These are phyloP conservation scores for Celoporthe dispersa DNA, from an alignment of 2,329 filamentous ascomycete genomes.

Conservation along the genomic window DNA sequence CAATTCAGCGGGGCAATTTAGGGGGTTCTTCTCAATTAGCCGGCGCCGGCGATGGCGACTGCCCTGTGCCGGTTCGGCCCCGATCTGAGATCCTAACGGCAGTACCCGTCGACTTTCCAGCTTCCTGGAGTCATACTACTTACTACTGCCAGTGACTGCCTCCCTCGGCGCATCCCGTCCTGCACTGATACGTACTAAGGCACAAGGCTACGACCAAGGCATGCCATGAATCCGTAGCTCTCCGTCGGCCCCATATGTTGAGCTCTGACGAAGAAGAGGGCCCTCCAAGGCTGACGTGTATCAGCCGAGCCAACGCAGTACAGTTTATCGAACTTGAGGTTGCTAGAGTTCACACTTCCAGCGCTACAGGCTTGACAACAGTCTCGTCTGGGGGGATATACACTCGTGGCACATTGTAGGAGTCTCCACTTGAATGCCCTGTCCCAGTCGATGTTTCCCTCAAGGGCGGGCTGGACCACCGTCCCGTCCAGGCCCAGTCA, in stretches of 20 bases:
- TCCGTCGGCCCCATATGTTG: no score
- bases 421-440: neutral
- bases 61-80: neutral
- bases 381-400: neutral
- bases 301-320: neutral
- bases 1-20: neutral
- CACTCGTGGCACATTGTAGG: no score
- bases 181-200: neutral
- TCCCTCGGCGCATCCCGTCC: neutral
- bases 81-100: neutral
- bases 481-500: neutral
- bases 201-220: neutral
- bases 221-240: neutral
- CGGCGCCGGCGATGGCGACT: neutral
- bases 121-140: neutral
- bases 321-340: neutral
- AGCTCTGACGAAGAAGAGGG: neutral
- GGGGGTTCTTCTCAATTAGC: neutral
- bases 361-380: neutral
- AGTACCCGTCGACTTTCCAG: neutral
- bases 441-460: neutral
- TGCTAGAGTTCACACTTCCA: neutral
- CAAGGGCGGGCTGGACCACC: neutral
- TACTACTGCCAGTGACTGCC: neutral
- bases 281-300: neutral